A percentile compares a stretch with the other conserved stretches of the same genome.
phyloP scores from a whole-genome alignment of 169 alveolate genomes.

The Plasmodium knowlesi region DNA sequence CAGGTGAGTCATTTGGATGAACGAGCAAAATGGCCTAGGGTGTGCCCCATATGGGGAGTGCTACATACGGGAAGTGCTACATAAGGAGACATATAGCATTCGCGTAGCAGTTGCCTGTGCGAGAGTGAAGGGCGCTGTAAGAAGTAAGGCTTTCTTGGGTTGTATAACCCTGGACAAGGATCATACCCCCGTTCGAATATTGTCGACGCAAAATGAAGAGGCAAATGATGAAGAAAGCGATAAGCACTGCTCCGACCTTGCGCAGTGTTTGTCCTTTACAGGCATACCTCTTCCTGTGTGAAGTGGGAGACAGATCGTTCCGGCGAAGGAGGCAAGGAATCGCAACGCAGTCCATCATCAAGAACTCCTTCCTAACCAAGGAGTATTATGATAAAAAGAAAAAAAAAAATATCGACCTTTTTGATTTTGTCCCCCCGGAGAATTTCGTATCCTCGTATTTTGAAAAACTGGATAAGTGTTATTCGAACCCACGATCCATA shows the following conservation, averaged over 20 bases:
- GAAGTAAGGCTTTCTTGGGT: neutral
- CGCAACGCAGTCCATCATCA: conserved; percentile 62
- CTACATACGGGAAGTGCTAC: too few species aligned
- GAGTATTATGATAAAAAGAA: conserved; percentile 48
- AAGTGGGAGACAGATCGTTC: neutral
- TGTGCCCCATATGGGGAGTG: neutral
- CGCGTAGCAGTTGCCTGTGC: neutral
- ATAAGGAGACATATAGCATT: too few species aligned
- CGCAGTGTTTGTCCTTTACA: neutral
- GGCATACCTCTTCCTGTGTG: neutral
- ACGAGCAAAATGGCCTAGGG: neutral
- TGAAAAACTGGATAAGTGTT: conserved; percentile 80
- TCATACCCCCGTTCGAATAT: neutral
- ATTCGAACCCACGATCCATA: conserved; percentile 87
- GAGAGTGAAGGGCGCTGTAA: neutral
- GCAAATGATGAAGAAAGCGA: neutral
- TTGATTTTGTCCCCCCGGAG: conserved; percentile 86
- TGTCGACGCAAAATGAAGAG: neutral
- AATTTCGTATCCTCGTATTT: conserved; percentile 80
- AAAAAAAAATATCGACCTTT: conserved; percentile 70
- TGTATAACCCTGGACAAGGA: neutral
- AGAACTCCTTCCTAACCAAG: conserved; percentile 59
- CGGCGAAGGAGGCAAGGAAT: neutral
- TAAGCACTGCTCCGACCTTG: neutral
- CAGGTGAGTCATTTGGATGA: neutral